phyloP scores from a whole-genome alignment of 1,284 basidiomycete species.

The Ustilago vetiveriae region DNA sequence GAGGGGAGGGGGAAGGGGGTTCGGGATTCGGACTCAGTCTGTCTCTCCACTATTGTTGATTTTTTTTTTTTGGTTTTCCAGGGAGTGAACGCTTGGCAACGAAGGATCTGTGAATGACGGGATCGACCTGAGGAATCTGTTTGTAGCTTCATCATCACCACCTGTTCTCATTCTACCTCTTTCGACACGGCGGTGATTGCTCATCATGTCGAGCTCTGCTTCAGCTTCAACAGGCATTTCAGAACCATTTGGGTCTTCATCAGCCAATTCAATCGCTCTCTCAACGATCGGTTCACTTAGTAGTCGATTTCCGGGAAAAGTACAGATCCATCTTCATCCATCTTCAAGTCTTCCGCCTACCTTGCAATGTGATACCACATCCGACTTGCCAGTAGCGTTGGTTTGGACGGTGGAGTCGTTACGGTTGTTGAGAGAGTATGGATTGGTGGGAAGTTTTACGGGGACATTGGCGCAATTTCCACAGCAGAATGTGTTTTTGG shows the following conservation, averaged over 20 bases:
- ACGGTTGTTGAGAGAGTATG: conserved; percentile 71
- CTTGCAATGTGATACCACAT: neutral
- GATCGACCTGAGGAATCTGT: no score
- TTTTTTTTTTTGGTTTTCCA: no score
- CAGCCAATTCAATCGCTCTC: neutral
- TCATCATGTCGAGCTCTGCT: neutral
- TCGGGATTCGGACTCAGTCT: no score
- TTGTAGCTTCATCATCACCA: no score
- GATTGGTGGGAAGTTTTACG: conserved; percentile 82
- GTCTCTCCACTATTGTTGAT: no score
- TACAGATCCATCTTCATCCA: conserved; percentile 38
- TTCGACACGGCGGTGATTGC: no score
- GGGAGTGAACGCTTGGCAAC: no score
- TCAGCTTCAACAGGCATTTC: no score
- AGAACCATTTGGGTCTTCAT: no score
- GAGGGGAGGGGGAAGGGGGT: no score
- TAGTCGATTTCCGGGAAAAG: neutral
- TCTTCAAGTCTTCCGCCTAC: conserved; percentile 1
- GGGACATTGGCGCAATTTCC: conserved; percentile 93
- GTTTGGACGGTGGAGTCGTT: conserved; percentile 39
- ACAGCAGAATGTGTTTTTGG: conserved; percentile 96
- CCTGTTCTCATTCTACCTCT: no score
- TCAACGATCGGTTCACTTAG: neutral
- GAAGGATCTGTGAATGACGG: no score
- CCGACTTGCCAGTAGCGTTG: conserved; percentile 12